Conservation (phyloP, 352 stramenopile genomes). For the Poterioochromonas sp. region DNA sequence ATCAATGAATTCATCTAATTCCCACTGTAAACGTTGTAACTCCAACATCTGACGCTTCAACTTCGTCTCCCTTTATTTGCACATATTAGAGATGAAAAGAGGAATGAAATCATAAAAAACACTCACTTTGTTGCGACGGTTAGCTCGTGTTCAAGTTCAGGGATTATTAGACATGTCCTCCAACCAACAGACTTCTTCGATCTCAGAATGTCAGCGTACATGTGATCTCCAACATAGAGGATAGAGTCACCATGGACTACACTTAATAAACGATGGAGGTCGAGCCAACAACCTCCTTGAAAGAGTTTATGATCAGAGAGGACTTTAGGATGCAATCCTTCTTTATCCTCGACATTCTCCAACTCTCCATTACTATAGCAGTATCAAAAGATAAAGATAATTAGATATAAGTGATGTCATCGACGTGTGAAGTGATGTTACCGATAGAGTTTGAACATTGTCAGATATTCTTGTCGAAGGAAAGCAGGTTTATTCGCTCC, state of each 20-base stretch:
- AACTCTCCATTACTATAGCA: not conserved
- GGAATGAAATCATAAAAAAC: not conserved
- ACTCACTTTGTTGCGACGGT: conserved; percentile 27
- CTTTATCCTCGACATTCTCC: not conserved
- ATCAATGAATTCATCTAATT: too few species aligned
- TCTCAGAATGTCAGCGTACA: conserved; percentile 65
- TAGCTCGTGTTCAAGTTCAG: conserved; percentile 63
- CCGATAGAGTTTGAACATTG: not conserved
- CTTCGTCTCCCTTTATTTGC: too few species aligned
- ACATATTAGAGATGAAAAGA: too few species aligned
- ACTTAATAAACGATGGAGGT: conserved; percentile 57
- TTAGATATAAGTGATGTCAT: too few species aligned
- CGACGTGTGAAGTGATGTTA: too few species aligned
- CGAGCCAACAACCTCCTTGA: conserved; percentile 65
- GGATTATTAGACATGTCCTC: conserved; percentile 67
- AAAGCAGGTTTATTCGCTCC: conserved; percentile 44
- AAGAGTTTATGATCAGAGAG: conserved; percentile 52
- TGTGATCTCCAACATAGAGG: conserved; percentile 71
- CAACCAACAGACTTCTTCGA: conserved; percentile 69
- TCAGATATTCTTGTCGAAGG: not conserved
- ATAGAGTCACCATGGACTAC: conserved; percentile 56
- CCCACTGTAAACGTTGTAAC: too few species aligned
- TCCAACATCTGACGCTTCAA: too few species aligned
- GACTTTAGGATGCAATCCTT: not conserved
- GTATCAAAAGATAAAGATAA: too few species aligned